Evolutionary conservation across 2,329 filamentous ascomycete species (phyloP).

Genomic region (Ophiostoma pallidulum): DNA sequence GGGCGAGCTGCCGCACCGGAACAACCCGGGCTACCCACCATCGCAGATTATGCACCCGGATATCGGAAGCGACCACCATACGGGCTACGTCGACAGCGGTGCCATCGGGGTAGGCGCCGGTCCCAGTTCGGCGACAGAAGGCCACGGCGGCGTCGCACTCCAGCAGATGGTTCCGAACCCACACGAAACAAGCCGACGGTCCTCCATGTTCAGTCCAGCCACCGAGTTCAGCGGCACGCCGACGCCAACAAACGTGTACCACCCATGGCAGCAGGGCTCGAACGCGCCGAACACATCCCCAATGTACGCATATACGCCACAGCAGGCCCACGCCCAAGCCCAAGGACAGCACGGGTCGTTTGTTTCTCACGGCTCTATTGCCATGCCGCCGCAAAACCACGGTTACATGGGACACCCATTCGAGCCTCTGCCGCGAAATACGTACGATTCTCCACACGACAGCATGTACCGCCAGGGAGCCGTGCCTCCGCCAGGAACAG

Average conservation of each 20-base stretch:
- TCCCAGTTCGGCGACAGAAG: conserved; percentile 22
- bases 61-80: conserved; percentile 31
- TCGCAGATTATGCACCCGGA: conserved; percentile 34
- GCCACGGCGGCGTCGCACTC: conserved; percentile 30
- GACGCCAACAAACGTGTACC: conserved; percentile 29
- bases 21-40: conserved; percentile 27
- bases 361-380: conserved; percentile 21
- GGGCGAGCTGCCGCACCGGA: conserved; percentile 35
- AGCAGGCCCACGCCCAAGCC: conserved; percentile 20
- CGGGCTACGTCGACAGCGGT: conserved; percentile 29
- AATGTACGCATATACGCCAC: conserved; percentile 37
- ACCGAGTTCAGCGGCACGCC: conserved; percentile 37
- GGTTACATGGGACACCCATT: conserved; percentile 22
- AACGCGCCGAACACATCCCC: conserved; percentile 31
- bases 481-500: conserved; percentile 15
- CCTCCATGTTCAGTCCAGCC: conserved; percentile 33
- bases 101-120: conserved; percentile 26
- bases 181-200: conserved; percentile 36
- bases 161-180: conserved; percentile 36
- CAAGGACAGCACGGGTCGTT: conserved; percentile 17
- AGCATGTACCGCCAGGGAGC: conserved; percentile 20
- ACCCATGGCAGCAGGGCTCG: conserved; percentile 36
- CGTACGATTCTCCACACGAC: conserved; percentile 20
- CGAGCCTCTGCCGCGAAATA: conserved; percentile 22
- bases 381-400: conserved; percentile 19